Evolutionary conservation across 352 stramenopile genomes (phyloP).

Genomic region (Globisporangium canariense): DNA sequence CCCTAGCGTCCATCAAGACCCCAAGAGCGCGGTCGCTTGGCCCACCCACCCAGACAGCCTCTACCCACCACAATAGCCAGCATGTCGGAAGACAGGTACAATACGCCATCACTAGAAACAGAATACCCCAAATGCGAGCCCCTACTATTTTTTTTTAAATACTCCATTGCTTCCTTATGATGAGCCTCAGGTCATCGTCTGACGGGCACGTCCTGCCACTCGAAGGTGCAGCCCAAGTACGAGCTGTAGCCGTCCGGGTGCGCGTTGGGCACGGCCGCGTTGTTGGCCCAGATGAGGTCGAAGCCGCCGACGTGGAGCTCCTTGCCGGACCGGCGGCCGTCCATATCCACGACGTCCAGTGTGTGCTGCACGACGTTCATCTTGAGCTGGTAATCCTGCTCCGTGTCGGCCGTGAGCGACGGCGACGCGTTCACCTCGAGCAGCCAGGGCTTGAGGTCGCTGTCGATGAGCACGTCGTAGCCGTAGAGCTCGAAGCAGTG

Average conservation of each 20-base stretch:
- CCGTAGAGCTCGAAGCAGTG: constrained; percentile 91
- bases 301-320: constrained; percentile 64
- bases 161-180: not conserved
- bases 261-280: constrained; percentile 30
- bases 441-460: constrained; percentile 79
- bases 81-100: constrained; percentile 1
- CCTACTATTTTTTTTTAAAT: not conserved
- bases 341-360: constrained; percentile 86
- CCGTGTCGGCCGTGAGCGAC: constrained; percentile 51
- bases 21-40: too few species aligned
- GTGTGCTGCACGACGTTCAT: constrained; percentile 84
- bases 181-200: constrained; percentile 9
- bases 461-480: constrained; percentile 89
- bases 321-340: constrained; percentile 36
- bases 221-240: constrained; percentile 57
- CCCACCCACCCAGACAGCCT: too few species aligned
- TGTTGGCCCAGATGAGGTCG: constrained; percentile 64
- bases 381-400: constrained; percentile 86
- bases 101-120: constrained; percentile 3
- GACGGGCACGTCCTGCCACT: constrained; percentile 22
- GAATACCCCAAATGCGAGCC: constrained; percentile 4
- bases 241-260: constrained; percentile 51
- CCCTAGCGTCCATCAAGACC: too few species aligned
- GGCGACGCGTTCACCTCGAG: constrained; percentile 85
- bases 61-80: not conserved